Base-by-base conservation (phyloP, 108 stramenopile species). In the Aureococcus anophagefferens region DNA sequence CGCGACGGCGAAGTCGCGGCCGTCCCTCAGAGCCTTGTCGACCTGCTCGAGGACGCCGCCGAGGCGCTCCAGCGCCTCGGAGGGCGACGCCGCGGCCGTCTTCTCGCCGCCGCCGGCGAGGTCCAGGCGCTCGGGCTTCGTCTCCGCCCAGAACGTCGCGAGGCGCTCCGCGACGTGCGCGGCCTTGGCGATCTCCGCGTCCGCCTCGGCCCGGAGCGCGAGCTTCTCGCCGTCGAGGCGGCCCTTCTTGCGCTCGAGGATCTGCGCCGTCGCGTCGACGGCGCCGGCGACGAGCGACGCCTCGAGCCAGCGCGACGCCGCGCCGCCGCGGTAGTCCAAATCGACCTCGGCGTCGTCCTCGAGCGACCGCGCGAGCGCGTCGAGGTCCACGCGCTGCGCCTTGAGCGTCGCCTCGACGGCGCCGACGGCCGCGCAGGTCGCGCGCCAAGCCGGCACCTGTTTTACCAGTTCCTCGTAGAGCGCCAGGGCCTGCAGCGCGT, bases 31-130 rank as follows among this genome's bases (percentile, higher is more conserved):
- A 15, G 87, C 84, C 71, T 88, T 88, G 21, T 86, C 90, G 75
- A 91, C 76, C 65, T 72, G 85, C 63, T 89, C 82, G 78, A 90
- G 86, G 70, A 89, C 96, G 64, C 85, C 84, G 34, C 91, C 83
- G 44, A 98, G 81, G 21, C 83, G 64, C n/a, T 89, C 88, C 51
- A 95, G 46, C 28, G 96, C 97, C n/a, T 86, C 82, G 15, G 83
- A 76, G 30, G 89, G 91, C 16, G 74, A 70, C 29, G 30, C 75
- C 29, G 74, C 1, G 21, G 51, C 51, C 21, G 4, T 59, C 37
- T 40, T 40, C 51, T 59, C 25, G 21, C 21, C 51, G 1, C 1
- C 51, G 21, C 14, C 51, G 37, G 11, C 37, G 37, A 40, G 37
- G 7, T 40, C 37, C 25, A 25, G 25, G 3, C 51, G 51, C 3